Conservation (phyloP, 805 yeast species). For the Debaryomyces castellii region DNA sequence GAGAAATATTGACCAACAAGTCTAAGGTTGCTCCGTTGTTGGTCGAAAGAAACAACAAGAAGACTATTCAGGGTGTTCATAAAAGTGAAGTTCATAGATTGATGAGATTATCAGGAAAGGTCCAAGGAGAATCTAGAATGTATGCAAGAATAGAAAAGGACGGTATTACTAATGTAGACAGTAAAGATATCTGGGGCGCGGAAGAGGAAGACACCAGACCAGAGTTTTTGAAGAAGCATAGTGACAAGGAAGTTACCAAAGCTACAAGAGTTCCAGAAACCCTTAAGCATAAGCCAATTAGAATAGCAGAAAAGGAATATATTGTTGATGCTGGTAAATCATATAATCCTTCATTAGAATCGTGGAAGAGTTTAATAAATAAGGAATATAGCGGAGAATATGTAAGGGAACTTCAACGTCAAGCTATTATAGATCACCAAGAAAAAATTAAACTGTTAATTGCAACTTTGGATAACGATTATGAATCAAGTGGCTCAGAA, state of each 20-base stretch:
- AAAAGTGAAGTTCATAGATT: slow-evolving; percentile 62
- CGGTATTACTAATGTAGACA: slow-evolving; percentile 51
- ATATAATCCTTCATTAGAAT: slow-evolving; percentile 82
- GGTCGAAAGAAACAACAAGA: slow-evolving; percentile 36
- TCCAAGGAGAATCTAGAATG: slow-evolving; percentile 50
- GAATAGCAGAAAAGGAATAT: slow-evolving; percentile 42
- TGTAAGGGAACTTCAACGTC: slow-evolving; percentile 62
- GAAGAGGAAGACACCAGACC: slow-evolving; percentile 19
- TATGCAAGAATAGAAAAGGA: slow-evolving; percentile 59
- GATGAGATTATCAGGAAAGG: slow-evolving; percentile 76
- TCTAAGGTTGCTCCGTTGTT: slow-evolving; percentile 74
- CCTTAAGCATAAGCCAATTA: slow-evolving; percentile 50
- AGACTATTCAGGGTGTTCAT: slow-evolving; percentile 58
- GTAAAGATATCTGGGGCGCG: slow-evolving; percentile 72
- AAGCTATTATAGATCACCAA: slow-evolving; percentile 60
- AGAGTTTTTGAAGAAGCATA: slow-evolving; percentile 13
- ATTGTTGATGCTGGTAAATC: slow-evolving; percentile 87
- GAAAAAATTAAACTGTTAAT: slow-evolving; percentile 65
- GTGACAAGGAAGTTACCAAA: slow-evolving; percentile 32
- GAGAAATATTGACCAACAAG: slow-evolving; percentile 66
- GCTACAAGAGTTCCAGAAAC: slow-evolving; percentile 59
- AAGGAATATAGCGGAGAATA: slow-evolving; percentile 67
- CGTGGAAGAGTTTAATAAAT: slow-evolving; percentile 74
- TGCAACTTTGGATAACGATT: slow-evolving; percentile 59
- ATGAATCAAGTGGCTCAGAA: slow-evolving; percentile 41